Evolutionary conservation across 2,329 filamentous ascomycete genomes (phyloP).

Genomic region (Cytospora schulzeri): DNA sequence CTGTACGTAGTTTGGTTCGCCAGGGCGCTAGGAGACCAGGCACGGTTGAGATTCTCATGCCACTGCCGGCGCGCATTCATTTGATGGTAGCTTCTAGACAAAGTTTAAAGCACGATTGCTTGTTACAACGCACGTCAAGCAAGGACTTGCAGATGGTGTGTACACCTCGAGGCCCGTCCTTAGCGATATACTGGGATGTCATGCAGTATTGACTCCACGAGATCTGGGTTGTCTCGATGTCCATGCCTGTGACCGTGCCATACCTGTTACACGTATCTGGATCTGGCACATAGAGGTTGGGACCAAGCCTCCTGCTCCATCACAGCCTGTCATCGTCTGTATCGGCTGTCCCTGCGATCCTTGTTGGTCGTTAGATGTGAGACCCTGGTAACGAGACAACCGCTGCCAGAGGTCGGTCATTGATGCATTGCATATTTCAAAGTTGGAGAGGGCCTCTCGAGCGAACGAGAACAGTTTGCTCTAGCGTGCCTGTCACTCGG

Average conservation of each 20-base stretch:
- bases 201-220: conserved; percentile 8
- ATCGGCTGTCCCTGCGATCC: not conserved
- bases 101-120: not conserved
- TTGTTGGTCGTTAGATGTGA: not conserved
- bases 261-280: not conserved
- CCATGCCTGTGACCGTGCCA: too few species aligned
- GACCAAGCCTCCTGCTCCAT: not conserved
- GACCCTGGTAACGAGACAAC: not conserved
- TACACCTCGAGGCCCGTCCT: conserved; percentile 3
- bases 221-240: not conserved
- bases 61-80: not conserved
- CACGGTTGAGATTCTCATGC: not conserved
- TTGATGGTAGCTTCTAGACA: not conserved
- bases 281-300: too few species aligned
- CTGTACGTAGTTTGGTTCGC: not conserved
- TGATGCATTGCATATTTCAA: not conserved
- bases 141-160: conserved; percentile 1
- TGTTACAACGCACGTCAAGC: not conserved
- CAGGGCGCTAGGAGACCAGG: not conserved
- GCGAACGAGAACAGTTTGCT: conserved; percentile 10
- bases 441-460: not conserved
- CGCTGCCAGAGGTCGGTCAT: not conserved
- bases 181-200: conserved; percentile 2
- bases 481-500: not conserved
- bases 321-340: not conserved